A percentile compares a stretch with the other conserved stretches of the same genome.
phyloP scores from a whole-genome alignment of 768 basidiomycete genomes.

The Daedaleopsis sinensis region DNA sequence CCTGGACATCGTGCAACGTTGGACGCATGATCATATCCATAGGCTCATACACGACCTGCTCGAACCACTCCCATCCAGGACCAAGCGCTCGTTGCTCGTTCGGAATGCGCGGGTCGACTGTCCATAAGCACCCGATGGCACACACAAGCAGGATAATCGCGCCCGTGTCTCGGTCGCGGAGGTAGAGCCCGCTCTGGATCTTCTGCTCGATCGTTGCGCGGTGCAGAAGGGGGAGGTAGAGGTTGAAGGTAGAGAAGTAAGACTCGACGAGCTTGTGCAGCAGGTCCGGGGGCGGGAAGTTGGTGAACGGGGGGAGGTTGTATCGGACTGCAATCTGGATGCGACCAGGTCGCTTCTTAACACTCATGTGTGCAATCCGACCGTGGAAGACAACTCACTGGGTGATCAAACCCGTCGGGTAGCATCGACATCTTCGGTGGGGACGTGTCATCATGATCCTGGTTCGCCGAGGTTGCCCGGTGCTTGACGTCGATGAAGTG shows the following conservation, averaged over 20 bases:
- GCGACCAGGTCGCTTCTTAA: neutral
- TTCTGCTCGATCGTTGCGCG: conserved; percentile 44
- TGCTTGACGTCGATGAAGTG: conserved; percentile 11
- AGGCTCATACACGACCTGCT: conserved; percentile 39
- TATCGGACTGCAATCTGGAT: neutral
- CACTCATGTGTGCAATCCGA: too few relatives aligned
- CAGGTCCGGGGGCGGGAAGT: conserved; percentile 21
- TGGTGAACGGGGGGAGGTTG: conserved; percentile 4
- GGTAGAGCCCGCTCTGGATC: conserved; percentile 39
- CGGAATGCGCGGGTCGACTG: conserved; percentile 46
- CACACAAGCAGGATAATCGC: conserved; percentile 57
- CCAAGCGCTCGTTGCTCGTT: conserved; percentile 27
- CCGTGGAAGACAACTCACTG: neutral
- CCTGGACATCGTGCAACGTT: conserved; percentile 12
- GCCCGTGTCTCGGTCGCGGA: conserved; percentile 47
- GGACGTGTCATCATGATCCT: neutral
- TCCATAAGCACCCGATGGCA: conserved; percentile 48
- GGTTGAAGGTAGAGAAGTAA: conserved; percentile 44
- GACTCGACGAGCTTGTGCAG: conserved; percentile 40
- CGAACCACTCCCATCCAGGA: conserved; percentile 48
- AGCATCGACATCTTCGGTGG: neutral
- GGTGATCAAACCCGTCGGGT: neutral
- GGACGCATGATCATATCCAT: conserved; percentile 29
- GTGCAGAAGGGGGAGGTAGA: conserved; percentile 44
- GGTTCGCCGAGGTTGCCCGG: neutral